These are phyloP conservation scores for Alternaria conjuncta DNA, from an alignment of 2,329 filamentous ascomycete species.

Conservation along the genomic window DNA sequence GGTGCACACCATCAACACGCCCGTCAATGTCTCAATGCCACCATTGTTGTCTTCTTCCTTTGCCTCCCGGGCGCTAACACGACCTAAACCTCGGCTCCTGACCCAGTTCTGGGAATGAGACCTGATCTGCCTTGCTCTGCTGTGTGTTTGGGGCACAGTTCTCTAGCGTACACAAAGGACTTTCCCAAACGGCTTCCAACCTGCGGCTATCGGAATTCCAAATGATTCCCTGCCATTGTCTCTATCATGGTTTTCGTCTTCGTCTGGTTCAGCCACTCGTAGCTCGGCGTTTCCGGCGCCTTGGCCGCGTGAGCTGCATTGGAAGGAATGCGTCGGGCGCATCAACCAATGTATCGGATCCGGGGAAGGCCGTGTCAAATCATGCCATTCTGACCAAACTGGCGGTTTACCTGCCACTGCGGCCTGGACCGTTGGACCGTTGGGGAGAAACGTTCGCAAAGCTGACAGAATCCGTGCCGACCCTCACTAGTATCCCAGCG, in stretches of 20 bases:
- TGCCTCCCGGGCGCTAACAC: neutral
- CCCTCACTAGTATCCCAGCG: neutral
- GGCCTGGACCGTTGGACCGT: neutral
- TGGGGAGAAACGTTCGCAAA: neutral
- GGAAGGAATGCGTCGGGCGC: conserved; percentile 17
- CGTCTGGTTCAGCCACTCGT: neutral
- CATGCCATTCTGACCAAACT: neutral
- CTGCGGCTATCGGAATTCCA: neutral
- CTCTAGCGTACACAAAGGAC: neutral
- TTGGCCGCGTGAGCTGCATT: conserved; percentile 7
- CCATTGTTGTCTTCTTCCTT: neutral
- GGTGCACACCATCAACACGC: conserved; percentile 9
- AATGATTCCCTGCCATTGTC: neutral
- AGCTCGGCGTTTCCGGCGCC: conserved; percentile 7
- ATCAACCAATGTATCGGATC: conserved; percentile 13
- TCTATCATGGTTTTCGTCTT: neutral
- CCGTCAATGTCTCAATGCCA: neutral
- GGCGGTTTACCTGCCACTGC: neutral
- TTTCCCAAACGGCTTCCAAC: neutral
- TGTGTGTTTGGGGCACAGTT: neutral
- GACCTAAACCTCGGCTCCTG: neutral
- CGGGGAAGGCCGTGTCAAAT: neutral
- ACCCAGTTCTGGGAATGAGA: neutral
- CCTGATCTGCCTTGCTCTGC: neutral
- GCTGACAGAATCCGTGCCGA: neutral